These are phyloP conservation scores for Jacaranda copaia DNA, from an alignment of 257 asterid genomes.

Conservation along the genomic window DNA sequence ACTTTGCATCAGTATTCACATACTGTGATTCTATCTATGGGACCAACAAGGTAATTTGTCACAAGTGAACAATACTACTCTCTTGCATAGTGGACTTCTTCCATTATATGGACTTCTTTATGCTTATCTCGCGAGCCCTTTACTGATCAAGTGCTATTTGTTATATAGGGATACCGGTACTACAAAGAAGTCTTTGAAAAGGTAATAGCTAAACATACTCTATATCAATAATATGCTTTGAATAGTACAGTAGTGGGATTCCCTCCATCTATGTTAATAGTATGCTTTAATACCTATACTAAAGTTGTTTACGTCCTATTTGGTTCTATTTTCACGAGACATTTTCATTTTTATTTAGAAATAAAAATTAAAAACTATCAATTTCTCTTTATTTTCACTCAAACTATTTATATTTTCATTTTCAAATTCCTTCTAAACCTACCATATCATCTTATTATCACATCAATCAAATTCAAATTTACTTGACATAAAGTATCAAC, in stretches of 20 bases:
- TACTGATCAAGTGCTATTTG: constrained; percentile 11
- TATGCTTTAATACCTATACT: not conserved
- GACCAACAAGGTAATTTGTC: constrained; percentile 67
- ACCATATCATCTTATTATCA: too few species aligned
- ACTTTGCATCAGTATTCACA: constrained; percentile 82
- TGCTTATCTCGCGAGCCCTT: not conserved
- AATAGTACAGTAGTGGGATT: not conserved
- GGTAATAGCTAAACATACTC: constrained; percentile 47
- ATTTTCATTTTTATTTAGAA: too few species aligned
- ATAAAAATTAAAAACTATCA: too few species aligned
- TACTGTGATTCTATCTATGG: constrained; percentile 81
- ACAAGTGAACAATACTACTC: too few species aligned
- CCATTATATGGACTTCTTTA: not conserved
- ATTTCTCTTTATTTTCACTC: too few species aligned
- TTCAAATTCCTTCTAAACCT: too few species aligned
- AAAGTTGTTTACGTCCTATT: not conserved
- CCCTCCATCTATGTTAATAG: not conserved
- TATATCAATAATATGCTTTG: not conserved
- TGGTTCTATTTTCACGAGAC: too few species aligned
- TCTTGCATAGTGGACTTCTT: not conserved
- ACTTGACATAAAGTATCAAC: too few species aligned
- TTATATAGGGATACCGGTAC: constrained; percentile 65
- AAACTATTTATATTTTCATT: too few species aligned
- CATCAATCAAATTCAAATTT: too few species aligned
- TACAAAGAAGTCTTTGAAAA: constrained; percentile 56